Evolutionary conservation across 2,329 filamentous ascomycete genomes (phyloP).

Genomic region (Monilinia fructicola): DNA sequence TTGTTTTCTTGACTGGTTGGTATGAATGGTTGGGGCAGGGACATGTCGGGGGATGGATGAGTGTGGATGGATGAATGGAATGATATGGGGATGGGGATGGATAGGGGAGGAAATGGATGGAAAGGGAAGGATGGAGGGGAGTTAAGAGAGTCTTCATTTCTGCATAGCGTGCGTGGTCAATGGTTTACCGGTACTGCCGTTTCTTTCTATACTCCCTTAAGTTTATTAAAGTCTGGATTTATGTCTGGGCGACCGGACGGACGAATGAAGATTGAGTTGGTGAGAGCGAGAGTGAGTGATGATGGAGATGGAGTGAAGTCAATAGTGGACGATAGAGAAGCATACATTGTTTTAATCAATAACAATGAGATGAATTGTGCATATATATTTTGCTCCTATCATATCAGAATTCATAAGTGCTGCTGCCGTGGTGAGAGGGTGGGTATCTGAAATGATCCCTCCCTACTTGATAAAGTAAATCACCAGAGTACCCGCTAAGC

Average conservation of each 20-base stretch:
- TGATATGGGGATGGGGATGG: not conserved
- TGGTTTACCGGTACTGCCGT: conserved; percentile 10
- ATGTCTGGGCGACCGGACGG: conserved; percentile 10
- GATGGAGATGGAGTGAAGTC: not conserved
- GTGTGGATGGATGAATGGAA: not conserved
- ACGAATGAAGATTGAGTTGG: not conserved
- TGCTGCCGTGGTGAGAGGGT: not conserved
- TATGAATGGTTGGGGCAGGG: not conserved
- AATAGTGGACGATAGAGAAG: not conserved
- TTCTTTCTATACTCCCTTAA: conserved; percentile 10
- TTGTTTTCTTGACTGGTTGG: conserved; percentile 18
- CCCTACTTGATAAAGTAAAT: too few relatives aligned
- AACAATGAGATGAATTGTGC: conserved; percentile 3
- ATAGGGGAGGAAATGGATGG: conserved; percentile 1
- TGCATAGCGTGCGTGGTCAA: conserved; percentile 31
- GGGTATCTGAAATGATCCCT: too few relatives aligned
- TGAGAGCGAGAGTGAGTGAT: too few relatives aligned
- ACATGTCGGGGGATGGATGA: not conserved
- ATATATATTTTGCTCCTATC: not conserved
- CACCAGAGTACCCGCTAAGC: too few relatives aligned
- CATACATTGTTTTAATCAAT: conserved; percentile 15
- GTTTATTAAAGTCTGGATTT: not conserved
- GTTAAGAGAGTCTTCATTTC: conserved; percentile 20
- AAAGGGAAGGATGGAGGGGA: not conserved
- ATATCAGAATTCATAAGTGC: not conserved